Conservation (phyloP, 208 protist genomes). For the Acanthamoeba triangularis region DNA sequence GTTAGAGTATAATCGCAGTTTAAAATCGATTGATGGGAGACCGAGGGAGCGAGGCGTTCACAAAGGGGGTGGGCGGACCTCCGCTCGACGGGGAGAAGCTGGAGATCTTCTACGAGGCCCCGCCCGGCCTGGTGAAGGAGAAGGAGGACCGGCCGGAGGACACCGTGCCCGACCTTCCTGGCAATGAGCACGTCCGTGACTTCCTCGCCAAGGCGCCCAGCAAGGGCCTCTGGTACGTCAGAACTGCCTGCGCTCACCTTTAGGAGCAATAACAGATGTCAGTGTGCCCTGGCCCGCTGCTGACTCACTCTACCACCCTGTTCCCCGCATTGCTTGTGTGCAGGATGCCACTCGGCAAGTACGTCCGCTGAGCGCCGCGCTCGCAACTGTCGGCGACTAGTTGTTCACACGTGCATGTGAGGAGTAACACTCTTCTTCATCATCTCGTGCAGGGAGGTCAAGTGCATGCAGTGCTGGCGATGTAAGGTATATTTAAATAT, state of each 20-base stretch:
- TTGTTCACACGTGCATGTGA: no score
- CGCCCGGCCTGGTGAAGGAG: conserved; percentile 51
- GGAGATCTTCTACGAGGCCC: conserved; percentile 66
- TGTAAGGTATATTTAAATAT: no score
- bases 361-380: no score
- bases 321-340: no score
- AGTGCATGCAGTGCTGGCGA: conserved; percentile 66
- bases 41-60: not conserved
- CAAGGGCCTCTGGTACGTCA: conserved; percentile 31
- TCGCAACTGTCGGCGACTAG: no score
- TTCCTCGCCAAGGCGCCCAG: conserved; percentile 26
- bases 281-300: not conserved
- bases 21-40: not conserved
- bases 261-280: no score
- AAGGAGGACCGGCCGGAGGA: conserved; percentile 50
- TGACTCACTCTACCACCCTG: no score
- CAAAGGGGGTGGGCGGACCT: not conserved
- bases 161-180: not conserved
- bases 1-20: no score
- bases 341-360: conserved; percentile 69
- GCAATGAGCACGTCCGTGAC: conserved; percentile 33
- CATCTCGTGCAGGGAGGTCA: conserved; percentile 64
- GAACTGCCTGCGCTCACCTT: not conserved
- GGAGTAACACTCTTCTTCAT: no score
- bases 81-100: conserved; percentile 5